Evolutionary conservation across 257 asterid species (phyloP), one percentile per base, ranked within the genome.

Genomic region (Henckelia pumila): DNA sequence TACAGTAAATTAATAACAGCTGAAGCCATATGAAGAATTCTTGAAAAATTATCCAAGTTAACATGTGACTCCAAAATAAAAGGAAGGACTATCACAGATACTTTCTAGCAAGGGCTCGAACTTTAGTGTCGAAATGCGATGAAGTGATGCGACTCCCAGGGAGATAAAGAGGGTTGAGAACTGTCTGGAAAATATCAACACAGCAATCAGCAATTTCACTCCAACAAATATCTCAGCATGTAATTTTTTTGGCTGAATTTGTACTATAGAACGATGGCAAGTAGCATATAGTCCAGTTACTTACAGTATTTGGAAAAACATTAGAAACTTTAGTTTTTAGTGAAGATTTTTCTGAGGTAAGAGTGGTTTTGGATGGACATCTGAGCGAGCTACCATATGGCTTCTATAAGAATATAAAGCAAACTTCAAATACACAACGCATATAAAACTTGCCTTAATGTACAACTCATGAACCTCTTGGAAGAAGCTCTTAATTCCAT

Each of bases 401-500:
- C 20, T 47, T 16, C 55, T 4, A 16, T 47, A 63, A 6, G 59
- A 35, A 19, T 30, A 59, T 40, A 29, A 61, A 63, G 29, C 28
- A 58, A 66, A 26, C 23, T 32, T 40, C 29, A n/a, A 3, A 19
- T 30, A 50, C 13, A 19, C 6, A 23, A 17, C 32, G 33, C 13
- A 29, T 23, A 26, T 28, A 64, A 26, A 61, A 37, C 76, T 77
- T 71, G 81, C 96, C 96, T 92, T 89, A 71, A 92, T 83, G 76
- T 92, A 92, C 21, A 92, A 89, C 79, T 92, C 96, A 69, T 92
- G 98, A 72, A 92, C 98, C 78, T 92, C 96, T 72, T 89, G 97
- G 76, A 93, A 93, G 87, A 93, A 90, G 83, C 95, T 93, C 82
- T 93, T 93, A 80, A 93, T 90, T 64, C 99, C 99, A 79, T 90